Base-by-base conservation (phyloP, 306 rosid genomes). In the Cicer arietinum region DNA sequence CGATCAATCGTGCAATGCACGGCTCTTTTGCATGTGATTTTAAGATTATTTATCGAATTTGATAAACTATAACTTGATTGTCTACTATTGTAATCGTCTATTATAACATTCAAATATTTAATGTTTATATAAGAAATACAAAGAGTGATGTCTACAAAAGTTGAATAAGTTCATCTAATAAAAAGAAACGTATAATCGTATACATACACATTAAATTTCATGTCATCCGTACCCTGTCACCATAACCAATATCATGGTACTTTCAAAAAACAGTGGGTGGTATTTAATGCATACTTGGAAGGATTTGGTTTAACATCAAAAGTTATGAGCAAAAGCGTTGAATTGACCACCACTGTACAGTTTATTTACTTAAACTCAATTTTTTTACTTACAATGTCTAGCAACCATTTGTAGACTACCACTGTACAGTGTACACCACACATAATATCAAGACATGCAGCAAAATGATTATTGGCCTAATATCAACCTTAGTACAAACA, bases 401-500 rank as follows among this genome's bases (percentile, higher is more conserved):
- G 30, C 51, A 42, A 58, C 40, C 18, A 60, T 45, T 42, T 42
- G 22, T 41, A 70, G 16, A 64, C 68, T 66, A 64, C 45, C 74
- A 7, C 44, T n/a, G 50, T 41, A 13, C 64, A 9, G 50, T 14
- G 59, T 30, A 18, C 20, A 74, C n/a, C 35, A 46, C 11, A 76
- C 43, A 64, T 42, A 16, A 37, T 57, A 61, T 48, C 7, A 11
- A 60, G 54, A 72, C 47, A 59, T 30, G 14, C 22, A n/a, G 13
- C 25, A 51, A 69, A 62, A 54, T 25, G 44, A 59, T 37, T 25
- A 44, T 39, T 22, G 17, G 22, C 63, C 56, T 41, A 59, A 18
- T 25, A 67, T 53, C 17, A 43, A 85, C 47, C 59, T 48, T 30
- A 13, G 17, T n/a, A 22, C 22, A 57, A 75, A 44, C 43, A 42